Base-by-base conservation (phyloP, 2,329 filamentous ascomycete species). In the Tolypocladium pustulatum region DNA sequence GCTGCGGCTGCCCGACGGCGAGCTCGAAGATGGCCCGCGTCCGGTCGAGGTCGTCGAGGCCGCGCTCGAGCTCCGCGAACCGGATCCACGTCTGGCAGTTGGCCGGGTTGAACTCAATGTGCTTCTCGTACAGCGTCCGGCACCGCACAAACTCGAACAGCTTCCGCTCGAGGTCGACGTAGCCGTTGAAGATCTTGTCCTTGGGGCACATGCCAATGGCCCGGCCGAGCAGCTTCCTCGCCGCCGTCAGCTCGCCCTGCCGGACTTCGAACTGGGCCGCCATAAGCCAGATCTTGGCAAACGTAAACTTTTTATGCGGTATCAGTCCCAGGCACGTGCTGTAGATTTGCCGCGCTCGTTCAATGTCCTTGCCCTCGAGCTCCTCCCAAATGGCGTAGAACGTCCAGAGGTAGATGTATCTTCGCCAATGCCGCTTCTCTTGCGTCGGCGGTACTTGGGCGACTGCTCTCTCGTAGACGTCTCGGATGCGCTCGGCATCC, bases 331-430 rank as follows among this genome's bases (percentile, higher is more conserved):
- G 75, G 66, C 91, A 96, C 64, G 94, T 90, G 65, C 87, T 85
- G 76, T 97, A 99, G 61, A 99, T 91, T 70, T 97, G 90, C 22
- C 89, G 83, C 25, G 93, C 90, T 52, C 94, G 84, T 32, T 88
- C 84, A 30, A 84, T 69, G 67, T 97, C 91, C 65, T 88, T 87
- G 40, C 87, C 88, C 63, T 93, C 88, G 72, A 90, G 86, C 73
- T 99, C 94, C 72, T 97, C 94, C 84, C 89, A 97, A 22, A 97
- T 77, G 12, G 94, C 94, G 73, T 97, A 99, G 75, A 97, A 97
- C 51, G 97, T 84, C 91, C 93, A 99, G 1, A 99, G 82, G 70
- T 97, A 99, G 61, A 99, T 95, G 73, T 99, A 99, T 40, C 94
- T 82, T 64, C 94, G 83, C 94, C 94, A 99, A 72, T 97, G 92